These are phyloP conservation scores for Lentinula guzmanii DNA, from an alignment of 768 basidiomycete genomes.

Conservation along the genomic window DNA sequence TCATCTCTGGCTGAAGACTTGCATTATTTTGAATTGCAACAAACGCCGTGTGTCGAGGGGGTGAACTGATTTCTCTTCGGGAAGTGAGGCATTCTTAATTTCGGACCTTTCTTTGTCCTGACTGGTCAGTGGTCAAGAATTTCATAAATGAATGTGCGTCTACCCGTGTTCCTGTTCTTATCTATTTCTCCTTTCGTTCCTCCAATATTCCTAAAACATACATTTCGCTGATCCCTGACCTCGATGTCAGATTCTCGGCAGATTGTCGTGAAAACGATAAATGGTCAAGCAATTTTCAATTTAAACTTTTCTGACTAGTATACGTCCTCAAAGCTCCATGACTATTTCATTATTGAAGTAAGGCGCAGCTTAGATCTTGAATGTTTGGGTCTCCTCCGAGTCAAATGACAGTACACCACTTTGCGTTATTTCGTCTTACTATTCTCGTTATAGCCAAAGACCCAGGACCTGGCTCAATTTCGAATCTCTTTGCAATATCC, in stretches of 20 bases:
- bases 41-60: conserved; percentile 1
- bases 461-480: no score
- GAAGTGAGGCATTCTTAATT: background rate
- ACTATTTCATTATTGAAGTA: background rate
- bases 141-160: no score
- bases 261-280: background rate
- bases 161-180: background rate
- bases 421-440: no score
- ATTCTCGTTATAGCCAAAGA: no score
- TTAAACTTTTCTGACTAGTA: background rate
- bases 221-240: background rate
- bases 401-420: no score
- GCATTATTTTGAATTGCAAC: no score
- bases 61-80: background rate
- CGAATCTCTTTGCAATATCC: no score
- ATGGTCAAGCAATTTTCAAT: background rate
- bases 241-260: background rate
- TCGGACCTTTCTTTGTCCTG: background rate
- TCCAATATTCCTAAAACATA: background rate
- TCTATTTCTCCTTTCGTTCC: background rate
- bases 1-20: no score
- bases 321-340: background rate
- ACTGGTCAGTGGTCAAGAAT: no score
- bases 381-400: background rate
- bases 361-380: background rate